phyloP scores from a whole-genome alignment of 2,329 filamentous ascomycete genomes.

The Orbilia quercus region DNA sequence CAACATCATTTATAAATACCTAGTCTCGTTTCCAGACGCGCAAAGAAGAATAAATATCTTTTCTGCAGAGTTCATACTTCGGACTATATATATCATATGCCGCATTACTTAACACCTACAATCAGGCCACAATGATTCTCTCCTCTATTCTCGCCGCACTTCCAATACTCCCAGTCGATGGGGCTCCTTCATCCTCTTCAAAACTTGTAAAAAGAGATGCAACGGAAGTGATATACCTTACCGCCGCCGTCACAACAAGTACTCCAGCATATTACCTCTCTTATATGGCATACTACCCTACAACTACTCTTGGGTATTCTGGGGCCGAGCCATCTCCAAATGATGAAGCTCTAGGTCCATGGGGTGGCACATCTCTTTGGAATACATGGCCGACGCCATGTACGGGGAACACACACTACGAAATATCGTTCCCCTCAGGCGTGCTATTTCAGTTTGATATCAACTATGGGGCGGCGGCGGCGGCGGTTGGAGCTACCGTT shows the following conservation, averaged over 20 bases:
- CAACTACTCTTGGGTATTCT: background rate
- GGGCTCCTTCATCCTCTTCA: background rate
- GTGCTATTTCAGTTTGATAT: constrained; percentile 39
- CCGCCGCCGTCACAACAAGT: constrained; percentile 1
- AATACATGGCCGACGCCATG: constrained; percentile 44
- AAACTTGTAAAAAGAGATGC: constrained; percentile 29
- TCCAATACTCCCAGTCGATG: constrained; percentile 3
- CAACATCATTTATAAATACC: too few relatives aligned
- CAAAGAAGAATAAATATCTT: too few relatives aligned
- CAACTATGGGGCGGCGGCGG: constrained; percentile 12
- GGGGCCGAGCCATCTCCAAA: constrained; percentile 6
- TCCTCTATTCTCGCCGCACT: constrained; percentile 24
- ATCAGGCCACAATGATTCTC: constrained; percentile 21
- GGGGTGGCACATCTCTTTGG: constrained; percentile 12
- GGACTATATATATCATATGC: too few relatives aligned
- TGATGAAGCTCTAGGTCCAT: constrained; percentile 37
- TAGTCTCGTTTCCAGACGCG: too few relatives aligned
- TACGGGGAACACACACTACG: constrained; percentile 45
- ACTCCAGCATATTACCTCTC: constrained; percentile 23
- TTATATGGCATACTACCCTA: constrained; percentile 38
- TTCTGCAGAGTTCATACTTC: too few relatives aligned
- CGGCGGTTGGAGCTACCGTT: constrained; percentile 22
- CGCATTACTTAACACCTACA: too few relatives aligned
- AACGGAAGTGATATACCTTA: constrained; percentile 52
- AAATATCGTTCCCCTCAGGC: constrained; percentile 29